Evolutionary conservation across 176 grass and related monocot genomes (phyloP), one percentile per base, ranked within the genome.

Genomic region (Miscanthus lutarioriparius): DNA sequence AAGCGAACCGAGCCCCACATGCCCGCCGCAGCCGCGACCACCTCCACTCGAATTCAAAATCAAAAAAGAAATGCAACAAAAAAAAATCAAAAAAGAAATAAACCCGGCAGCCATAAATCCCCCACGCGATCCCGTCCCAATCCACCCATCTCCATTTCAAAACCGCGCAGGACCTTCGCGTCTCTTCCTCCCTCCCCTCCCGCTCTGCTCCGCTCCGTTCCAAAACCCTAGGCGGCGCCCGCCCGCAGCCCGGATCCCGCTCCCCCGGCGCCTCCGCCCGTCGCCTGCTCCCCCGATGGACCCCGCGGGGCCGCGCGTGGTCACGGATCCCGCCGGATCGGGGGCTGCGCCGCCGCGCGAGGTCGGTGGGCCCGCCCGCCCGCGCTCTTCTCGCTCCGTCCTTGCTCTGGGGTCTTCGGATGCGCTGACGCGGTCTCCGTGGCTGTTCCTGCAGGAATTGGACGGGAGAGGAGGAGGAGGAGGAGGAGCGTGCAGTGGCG

Each of bases 31-130:
- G 27, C 84, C 88, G 88, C 88, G 84, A 77, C 87, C 88, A 83
- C 84, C 75, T 75, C 88, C 84, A 37, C 88, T 74, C 88, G 88
- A 90, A 87, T 87, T 87, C 88, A 87, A 87, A 89, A 62, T 62
- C 58, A 70, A 40, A 32, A 61, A 76, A 37, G 10, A 35, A 51
- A 88, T n/a, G n/a, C n/a, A n/a, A n/a, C n/a, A n/a, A n/a, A n/a
- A n/a, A n/a, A n/a, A n/a, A n/a, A n/a, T n/a, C n/a, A n/a, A n/a
- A n/a, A n/a, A n/a, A n/a, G n/a, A n/a, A n/a, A n/a, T n/a, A 58
- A 89, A 3, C 20, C 76, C 59, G 47, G 76, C 76, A 80, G 14
- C 56, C 74, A 86, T 83, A 86, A 68, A 81, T 63, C n/a, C 58
- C 58, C 80, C 75, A 64, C 75, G 14, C 51, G 56, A 74, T 58